phyloP scores from a whole-genome alignment of 2,329 filamentous ascomycete species.

The Aspergillus oerlinghausenensis region DNA sequence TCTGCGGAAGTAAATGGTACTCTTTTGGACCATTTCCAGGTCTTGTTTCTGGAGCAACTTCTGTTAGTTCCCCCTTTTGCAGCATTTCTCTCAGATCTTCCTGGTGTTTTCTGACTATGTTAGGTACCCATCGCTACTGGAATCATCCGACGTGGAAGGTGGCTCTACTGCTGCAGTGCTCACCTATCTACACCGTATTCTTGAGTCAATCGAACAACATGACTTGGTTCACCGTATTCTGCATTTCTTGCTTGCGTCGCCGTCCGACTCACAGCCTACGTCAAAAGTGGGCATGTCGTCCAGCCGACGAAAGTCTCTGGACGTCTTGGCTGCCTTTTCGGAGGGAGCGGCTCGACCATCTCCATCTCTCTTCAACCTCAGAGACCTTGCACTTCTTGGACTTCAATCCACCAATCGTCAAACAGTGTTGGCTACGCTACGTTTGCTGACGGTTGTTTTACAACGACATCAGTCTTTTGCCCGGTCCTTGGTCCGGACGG shows the following conservation, averaged over 20 bases:
- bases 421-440: slow-evolving; percentile 83
- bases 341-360: slow-evolving; percentile 71
- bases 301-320: slow-evolving; percentile 81
- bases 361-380: slow-evolving; percentile 85
- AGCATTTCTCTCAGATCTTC: not conserved
- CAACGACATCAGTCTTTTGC: slow-evolving; percentile 86
- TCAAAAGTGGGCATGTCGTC: slow-evolving; percentile 51
- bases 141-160: slow-evolving; percentile 95
- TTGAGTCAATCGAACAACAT: slow-evolving; percentile 86
- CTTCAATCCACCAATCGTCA: slow-evolving; percentile 79
- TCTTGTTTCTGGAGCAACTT: slow-evolving; percentile 91
- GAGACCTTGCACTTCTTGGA: slow-evolving; percentile 84
- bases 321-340: slow-evolving; percentile 75
- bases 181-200: slow-evolving; percentile 84
- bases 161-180: slow-evolving; percentile 94
- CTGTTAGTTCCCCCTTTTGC: slow-evolving; percentile 54
- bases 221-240: slow-evolving; percentile 93
- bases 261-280: slow-evolving; percentile 40
- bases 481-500: slow-evolving; percentile 58
- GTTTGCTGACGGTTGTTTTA: slow-evolving; percentile 79
- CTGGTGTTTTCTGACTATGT: slow-evolving; percentile 5
- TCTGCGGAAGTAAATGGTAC: slow-evolving; percentile 90
- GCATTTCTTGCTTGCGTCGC: slow-evolving; percentile 82
- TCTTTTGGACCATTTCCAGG: slow-evolving; percentile 91
- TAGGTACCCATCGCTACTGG: slow-evolving; percentile 89